Conservation (phyloP, 1,284 basidiomycete genomes). For the Naganishia albida region DNA sequence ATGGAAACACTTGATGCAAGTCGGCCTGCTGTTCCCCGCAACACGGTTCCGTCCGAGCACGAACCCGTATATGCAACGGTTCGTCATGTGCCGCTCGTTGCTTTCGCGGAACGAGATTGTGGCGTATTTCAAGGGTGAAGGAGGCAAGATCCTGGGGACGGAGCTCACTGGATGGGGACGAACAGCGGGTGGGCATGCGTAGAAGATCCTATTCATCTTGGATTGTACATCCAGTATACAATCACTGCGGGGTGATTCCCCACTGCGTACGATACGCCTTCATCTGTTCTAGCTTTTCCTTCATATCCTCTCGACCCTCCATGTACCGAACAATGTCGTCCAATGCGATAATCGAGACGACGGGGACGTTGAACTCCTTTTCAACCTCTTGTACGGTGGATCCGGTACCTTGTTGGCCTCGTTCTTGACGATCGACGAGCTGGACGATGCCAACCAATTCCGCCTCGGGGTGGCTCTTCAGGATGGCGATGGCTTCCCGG, state of each 20-base stretch:
- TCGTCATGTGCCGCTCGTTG: slow-evolving; percentile 48
- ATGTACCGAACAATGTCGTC: slow-evolving; percentile 83
- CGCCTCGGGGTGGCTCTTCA: slow-evolving; percentile 65
- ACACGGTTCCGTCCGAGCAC: slow-evolving; percentile 27
- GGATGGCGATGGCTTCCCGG: slow-evolving; percentile 73
- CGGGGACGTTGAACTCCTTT: slow-evolving; percentile 65
- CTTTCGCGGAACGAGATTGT: slow-evolving; percentile 51
- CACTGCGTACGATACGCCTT: slow-evolving; percentile 77
- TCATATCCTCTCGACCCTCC: slow-evolving; percentile 63
- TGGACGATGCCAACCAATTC: slow-evolving; percentile 88
- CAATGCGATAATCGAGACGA: slow-evolving; percentile 77
- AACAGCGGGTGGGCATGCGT: slow-evolving; percentile 51
- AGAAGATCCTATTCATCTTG: neutral
- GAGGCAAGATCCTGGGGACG: slow-evolving; percentile 44
- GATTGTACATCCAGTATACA: neutral
- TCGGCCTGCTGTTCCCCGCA: slow-evolving; percentile 47
- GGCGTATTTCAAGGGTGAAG: slow-evolving; percentile 51
- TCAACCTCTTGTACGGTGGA: slow-evolving; percentile 87
- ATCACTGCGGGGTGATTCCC: slow-evolving; percentile 56
- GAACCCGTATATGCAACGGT: slow-evolving; percentile 42
- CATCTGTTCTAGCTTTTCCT: slow-evolving; percentile 72
- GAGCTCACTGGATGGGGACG: slow-evolving; percentile 52
- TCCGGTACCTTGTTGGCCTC: slow-evolving; percentile 60
- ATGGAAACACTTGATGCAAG: slow-evolving; percentile 45
- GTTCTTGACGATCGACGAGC: slow-evolving; percentile 86